Percentiles rank a stretch among this genome's conserved stretches.
These are phyloP conservation scores for Ilex aquifolium DNA, from an alignment of 257 asterid genomes.

Conservation along the genomic window DNA sequence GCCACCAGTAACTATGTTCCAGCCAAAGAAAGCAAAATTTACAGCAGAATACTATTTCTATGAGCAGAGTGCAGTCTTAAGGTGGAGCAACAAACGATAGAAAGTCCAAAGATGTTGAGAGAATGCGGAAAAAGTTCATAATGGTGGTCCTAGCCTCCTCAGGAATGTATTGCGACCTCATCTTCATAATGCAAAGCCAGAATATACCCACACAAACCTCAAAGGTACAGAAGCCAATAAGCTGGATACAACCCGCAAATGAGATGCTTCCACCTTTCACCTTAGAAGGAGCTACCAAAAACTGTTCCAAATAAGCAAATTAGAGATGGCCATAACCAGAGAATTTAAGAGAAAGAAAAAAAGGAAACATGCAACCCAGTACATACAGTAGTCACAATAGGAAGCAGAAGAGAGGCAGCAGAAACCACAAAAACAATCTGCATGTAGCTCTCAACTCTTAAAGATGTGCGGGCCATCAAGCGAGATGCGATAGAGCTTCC, in stretches of 20 bases:
- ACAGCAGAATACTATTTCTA: background rate
- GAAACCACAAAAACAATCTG: conserved; percentile 83
- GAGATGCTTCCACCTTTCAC: conserved; percentile 71
- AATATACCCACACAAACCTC: conserved; percentile 93
- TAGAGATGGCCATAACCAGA: conserved; percentile 14
- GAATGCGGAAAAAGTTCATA: conserved; percentile 95
- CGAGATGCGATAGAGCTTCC: conserved; percentile 99
- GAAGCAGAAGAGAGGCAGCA: conserved; percentile 79
- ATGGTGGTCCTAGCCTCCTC: conserved; percentile 98
- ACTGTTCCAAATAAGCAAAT: conserved; percentile 35
- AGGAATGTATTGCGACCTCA: conserved; percentile 96
- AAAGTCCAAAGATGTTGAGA: conserved; percentile 45
- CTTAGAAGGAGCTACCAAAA: conserved; percentile 56
- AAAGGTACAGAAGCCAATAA: conserved; percentile 89
- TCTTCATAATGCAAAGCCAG: conserved; percentile 99
- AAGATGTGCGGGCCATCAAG: conserved; percentile 62
- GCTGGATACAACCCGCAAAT: conserved; percentile 69
- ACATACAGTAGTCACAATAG: conserved; percentile 66
- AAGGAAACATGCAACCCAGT: background rate
- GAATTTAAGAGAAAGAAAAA: conserved; percentile 1
- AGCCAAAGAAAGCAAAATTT: too few relatives aligned
- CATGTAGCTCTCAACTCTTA: conserved; percentile 92
- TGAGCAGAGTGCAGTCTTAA: background rate
- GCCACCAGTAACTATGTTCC: too few relatives aligned
- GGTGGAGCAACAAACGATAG: background rate